phyloP scores from a whole-genome alignment of 306 rosid species.

The Rosa chinensis region DNA sequence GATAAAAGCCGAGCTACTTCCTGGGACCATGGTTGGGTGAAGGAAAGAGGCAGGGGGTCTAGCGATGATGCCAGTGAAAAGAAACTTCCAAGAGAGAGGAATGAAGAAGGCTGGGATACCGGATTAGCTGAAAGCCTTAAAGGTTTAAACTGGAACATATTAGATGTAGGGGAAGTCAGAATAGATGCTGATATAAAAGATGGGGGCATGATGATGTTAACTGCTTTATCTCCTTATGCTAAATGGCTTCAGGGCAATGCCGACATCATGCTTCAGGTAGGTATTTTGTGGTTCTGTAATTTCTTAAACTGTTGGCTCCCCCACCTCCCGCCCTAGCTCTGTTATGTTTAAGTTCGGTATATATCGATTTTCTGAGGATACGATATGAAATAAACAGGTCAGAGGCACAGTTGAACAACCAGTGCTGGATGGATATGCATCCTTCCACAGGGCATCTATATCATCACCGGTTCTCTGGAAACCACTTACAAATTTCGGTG shows the following conservation, averaged over 20 bases:
- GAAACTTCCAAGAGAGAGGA: conserved; percentile 62
- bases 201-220: conserved; percentile 93
- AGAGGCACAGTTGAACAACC: conserved; percentile 93
- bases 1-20: conserved; percentile 46
- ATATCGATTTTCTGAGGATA: conserved; percentile 17
- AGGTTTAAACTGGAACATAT: conserved; percentile 71
- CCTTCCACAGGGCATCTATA: conserved; percentile 82
- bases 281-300: conserved; percentile 11
- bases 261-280: conserved; percentile 80
- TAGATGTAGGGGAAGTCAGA: conserved; percentile 85
- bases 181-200: conserved; percentile 89
- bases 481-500: conserved; percentile 80
- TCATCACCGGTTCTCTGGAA: conserved; percentile 83
- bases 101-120: conserved; percentile 71
- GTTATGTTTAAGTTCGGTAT: conserved; percentile 4
- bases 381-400: conserved; percentile 52
- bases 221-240: conserved; percentile 88
- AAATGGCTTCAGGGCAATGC: conserved; percentile 96
- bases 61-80: conserved; percentile 48
- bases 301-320: not conserved
- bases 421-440: conserved; percentile 81
- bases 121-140: conserved; percentile 82
- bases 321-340: not conserved
- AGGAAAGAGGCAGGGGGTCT: conserved; percentile 51
- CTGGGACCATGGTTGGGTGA: conserved; percentile 70